Conservation (phyloP, 768 basidiomycete species). For the Tricholoma furcatifolium region DNA sequence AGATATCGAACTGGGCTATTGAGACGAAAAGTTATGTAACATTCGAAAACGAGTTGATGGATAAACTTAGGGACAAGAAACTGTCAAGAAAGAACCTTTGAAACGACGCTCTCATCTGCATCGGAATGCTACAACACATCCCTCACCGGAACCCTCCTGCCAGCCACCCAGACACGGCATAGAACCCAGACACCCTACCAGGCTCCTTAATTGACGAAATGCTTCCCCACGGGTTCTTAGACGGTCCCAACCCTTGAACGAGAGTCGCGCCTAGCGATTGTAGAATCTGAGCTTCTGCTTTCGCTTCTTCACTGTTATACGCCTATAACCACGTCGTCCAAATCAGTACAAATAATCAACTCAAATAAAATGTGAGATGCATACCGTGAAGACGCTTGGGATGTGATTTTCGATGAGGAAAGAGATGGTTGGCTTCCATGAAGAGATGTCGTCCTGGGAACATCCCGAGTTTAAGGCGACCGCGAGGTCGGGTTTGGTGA, state of each 20-base stretch:
- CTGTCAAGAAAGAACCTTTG: too few species aligned
- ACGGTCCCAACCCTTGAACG: slow-evolving; percentile 24
- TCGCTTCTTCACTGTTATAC: slow-evolving; percentile 30
- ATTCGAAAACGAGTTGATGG: too few species aligned
- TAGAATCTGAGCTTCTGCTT: slow-evolving; percentile 24
- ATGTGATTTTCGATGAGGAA: slow-evolving; percentile 25
- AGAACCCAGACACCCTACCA: slow-evolving; percentile 30
- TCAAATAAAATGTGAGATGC: background rate
- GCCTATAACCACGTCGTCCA: slow-evolving; percentile 18
- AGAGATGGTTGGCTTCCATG: slow-evolving; percentile 26
- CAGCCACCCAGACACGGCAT: slow-evolving; percentile 34
- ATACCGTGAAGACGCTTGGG: slow-evolving; percentile 33
- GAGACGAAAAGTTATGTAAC: too few species aligned
- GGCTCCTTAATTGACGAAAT: slow-evolving; percentile 25
- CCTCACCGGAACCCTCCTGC: slow-evolving; percentile 29
- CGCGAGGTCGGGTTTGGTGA: slow-evolving; percentile 30
- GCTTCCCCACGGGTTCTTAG: slow-evolving; percentile 33
- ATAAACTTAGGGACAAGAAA: too few species aligned
- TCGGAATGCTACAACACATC: background rate
- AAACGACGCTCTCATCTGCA: too few species aligned
- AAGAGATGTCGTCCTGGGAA: slow-evolving; percentile 18
- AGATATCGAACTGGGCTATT: too few species aligned
- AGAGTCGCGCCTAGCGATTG: slow-evolving; percentile 21
- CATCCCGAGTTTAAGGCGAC: slow-evolving; percentile 35
- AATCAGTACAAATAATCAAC: background rate